These are phyloP conservation scores for Saxispiralis lemnorum DNA, from an alignment of 495 filamentous ascomycete species.

Conservation along the genomic window DNA sequence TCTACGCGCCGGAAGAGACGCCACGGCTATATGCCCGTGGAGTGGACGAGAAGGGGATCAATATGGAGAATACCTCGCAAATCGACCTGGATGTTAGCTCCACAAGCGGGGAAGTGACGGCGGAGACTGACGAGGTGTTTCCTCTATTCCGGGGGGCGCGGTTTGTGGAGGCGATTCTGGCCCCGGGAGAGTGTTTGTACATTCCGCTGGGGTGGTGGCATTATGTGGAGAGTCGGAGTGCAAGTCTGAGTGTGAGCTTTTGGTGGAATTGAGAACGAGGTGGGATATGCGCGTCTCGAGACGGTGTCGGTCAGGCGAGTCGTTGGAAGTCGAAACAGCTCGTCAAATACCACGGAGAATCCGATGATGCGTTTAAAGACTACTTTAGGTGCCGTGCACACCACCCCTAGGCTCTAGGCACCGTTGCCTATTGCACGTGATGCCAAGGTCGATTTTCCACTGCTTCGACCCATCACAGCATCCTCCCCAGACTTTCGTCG, in stretches of 20 bases:
- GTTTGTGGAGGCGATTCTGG: constrained; percentile 65
- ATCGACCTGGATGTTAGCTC: constrained; percentile 37
- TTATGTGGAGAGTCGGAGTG: constrained; percentile 72
- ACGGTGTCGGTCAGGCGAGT: no score
- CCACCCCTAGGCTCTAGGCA: no score
- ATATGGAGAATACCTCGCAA: constrained; percentile 81
- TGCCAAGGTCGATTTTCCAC: no score
- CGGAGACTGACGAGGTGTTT: constrained; percentile 28
- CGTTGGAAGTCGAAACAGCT: no score
- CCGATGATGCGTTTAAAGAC: no score
- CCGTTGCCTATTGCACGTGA: no score
- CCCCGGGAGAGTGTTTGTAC: constrained; percentile 70
- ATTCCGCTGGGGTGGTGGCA: constrained; percentile 98
- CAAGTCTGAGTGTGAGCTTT: constrained; percentile 90
- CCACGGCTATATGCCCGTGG: constrained; percentile 46
- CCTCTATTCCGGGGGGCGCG: constrained; percentile 39
- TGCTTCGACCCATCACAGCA: no score
- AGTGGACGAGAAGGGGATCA: constrained; percentile 50
- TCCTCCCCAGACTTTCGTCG: no score
- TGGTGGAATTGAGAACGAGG: constrained; percentile 81
- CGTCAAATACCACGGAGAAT: no score
- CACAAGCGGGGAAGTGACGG: background rate
- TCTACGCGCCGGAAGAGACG: constrained; percentile 55
- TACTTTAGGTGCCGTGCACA: no score
- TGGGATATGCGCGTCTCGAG: no score